Conservation (phyloP, 768 basidiomycete genomes). For the Trametes villosa region DNA sequence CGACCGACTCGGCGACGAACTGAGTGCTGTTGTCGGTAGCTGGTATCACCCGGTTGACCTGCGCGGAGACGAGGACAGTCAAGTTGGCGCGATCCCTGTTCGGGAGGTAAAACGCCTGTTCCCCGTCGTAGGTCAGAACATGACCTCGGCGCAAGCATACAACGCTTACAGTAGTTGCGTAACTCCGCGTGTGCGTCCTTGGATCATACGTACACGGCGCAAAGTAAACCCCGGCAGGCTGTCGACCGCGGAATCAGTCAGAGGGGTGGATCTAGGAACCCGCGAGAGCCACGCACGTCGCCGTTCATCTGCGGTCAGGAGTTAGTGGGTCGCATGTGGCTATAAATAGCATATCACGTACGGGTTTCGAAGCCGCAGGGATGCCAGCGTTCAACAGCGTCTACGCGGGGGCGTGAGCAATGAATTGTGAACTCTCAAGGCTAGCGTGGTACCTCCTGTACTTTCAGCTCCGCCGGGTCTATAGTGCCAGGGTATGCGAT, state of each 20-base stretch:
- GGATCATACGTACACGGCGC: constrained; percentile 25
- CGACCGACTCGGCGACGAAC: constrained; percentile 50
- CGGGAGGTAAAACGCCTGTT: constrained; percentile 30
- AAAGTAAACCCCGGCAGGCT: constrained; percentile 25
- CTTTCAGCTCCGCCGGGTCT: constrained; percentile 19
- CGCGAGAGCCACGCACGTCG: constrained; percentile 19
- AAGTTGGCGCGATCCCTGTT: constrained; percentile 37
- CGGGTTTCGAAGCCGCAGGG: constrained; percentile 18
- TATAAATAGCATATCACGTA: not conserved
- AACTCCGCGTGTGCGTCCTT: constrained; percentile 23
- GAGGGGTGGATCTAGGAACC: not conserved
- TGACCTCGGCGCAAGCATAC: too few relatives aligned
- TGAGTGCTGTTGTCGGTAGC: constrained; percentile 11
- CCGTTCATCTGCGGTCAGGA: constrained; percentile 24
- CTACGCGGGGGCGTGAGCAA: constrained; percentile 2
- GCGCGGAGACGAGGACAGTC: constrained; percentile 32
- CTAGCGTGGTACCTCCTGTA: constrained; percentile 19
- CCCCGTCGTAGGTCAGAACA: not conserved
- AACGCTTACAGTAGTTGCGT: constrained; percentile 33
- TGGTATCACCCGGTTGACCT: constrained; percentile 35
- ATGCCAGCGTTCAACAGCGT: constrained; percentile 25
- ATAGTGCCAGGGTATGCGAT: constrained; percentile 25
- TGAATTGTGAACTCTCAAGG: not conserved
- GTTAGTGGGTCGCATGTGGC: not conserved
- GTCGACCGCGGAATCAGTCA: constrained; percentile 4